Evolutionary conservation across 2,329 filamentous ascomycete species (phyloP).

Genomic region (Colletotrichum sp.): DNA sequence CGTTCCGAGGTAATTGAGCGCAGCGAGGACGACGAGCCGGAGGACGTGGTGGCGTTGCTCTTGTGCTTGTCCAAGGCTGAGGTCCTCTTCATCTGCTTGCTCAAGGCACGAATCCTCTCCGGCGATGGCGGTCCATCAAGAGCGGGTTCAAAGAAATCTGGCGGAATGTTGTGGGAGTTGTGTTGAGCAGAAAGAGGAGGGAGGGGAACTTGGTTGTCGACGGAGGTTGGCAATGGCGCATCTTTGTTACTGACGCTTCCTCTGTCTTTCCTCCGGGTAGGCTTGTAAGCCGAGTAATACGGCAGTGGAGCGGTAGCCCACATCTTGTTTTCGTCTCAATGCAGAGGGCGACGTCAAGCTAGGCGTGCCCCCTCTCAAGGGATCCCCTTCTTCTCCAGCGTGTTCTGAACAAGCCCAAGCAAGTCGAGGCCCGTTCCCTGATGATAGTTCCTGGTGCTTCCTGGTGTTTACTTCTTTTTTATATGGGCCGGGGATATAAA

Average conservation of each 20-base stretch:
- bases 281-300: constrained; percentile 25
- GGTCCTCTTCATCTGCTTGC: constrained; percentile 62
- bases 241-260: constrained; percentile 20
- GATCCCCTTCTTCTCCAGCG: constrained; percentile 17
- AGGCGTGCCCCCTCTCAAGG: constrained; percentile 20
- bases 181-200: constrained; percentile 10
- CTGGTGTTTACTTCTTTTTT: neutral
- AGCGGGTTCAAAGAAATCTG: constrained; percentile 60
- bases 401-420: neutral
- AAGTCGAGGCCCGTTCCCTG: constrained; percentile 5
- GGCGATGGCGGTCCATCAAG: constrained; percentile 67
- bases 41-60: constrained; percentile 55
- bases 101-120: constrained; percentile 62
- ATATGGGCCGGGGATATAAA: constrained; percentile 14
- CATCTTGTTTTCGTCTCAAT: constrained; percentile 22
- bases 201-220: neutral
- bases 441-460: neutral
- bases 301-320: constrained; percentile 24
- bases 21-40: constrained; percentile 57
- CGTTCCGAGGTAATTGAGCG: constrained; percentile 52
- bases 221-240: constrained; percentile 5
- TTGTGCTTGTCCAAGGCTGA: constrained; percentile 53
- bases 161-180: constrained; percentile 25
- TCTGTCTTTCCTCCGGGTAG: constrained; percentile 1
- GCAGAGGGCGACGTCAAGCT: constrained; percentile 23